Evolutionary conservation across 1,139 yeast species (phyloP), one percentile per base, ranked within the genome.

Genomic region (Waltiozyma sp.): DNA sequence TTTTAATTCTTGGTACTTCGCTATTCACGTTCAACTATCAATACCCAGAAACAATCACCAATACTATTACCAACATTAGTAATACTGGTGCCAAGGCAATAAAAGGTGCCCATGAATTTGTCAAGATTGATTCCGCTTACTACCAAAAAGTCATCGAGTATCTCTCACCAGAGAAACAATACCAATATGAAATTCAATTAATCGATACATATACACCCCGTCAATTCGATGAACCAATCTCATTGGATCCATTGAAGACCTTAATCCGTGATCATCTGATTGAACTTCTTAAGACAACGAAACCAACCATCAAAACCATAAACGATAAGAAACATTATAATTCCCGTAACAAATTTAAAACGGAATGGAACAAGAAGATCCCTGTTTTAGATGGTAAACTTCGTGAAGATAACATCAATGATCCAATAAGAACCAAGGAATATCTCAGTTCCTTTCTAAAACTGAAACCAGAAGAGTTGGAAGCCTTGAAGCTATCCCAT

Each of bases 261-360:
- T 51, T 51, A 37, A 38, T 50, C 38, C 48, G 45, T 11, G 47
- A 48, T 2, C 33, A 45, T 2, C 39, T 55, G 5, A 19, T 54
- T 8, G 28, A 42, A 4, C 37, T 38, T 1, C 41, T 55, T 3
- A 37, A 40, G 5, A 46, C 40, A 19, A 34, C 52, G 1, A 46
- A 46, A 19, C 59, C 59, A 10, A 24, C 45, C 0, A 37, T 48
- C 10, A 41, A 38, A 4, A 26, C 48, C 2, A 45, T 55, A 39
- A 55, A 55, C 41, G 49, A 55, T 38, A 40, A 24, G n/a, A 41
- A 45, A 2, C 58, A 54, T 31, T 55, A 55, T 43, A 50, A 49
- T 38, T 37, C 42, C 10, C 28, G 46, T 4, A 54, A 54, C 33
- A 24, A 24, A 15, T 45, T 34, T 36, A 35, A 16, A n/a, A 41